These are phyloP conservation scores for Pleoardoris graminearum DNA, from an alignment of 2,329 filamentous ascomycete species.

Conservation along the genomic window DNA sequence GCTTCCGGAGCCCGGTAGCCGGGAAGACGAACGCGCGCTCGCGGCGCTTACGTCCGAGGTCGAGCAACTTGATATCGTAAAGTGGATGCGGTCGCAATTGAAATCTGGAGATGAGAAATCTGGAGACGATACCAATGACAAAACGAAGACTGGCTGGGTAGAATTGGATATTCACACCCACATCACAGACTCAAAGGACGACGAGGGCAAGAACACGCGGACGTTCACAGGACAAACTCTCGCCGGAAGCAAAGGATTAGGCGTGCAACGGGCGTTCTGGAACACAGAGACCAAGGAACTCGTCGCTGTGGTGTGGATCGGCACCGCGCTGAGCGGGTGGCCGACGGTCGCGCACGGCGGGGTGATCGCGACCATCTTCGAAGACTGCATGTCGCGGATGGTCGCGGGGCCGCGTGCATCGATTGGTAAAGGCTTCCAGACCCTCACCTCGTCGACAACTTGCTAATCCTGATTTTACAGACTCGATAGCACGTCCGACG, in stretches of 20 bases:
- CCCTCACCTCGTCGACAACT: neutral
- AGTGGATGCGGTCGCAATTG: slow-evolving; percentile 33
- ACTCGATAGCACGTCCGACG: slow-evolving; percentile 36
- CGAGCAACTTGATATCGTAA: slow-evolving; percentile 39
- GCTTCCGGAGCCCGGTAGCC: slow-evolving; percentile 30
- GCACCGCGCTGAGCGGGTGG: slow-evolving; percentile 68
- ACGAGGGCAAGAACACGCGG: slow-evolving; percentile 20
- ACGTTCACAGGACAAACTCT: slow-evolving; percentile 36
- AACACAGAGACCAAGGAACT: slow-evolving; percentile 61
- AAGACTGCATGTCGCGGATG: slow-evolving; percentile 71
- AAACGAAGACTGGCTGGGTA: slow-evolving; percentile 31
- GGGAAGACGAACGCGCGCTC: slow-evolving; percentile 35
- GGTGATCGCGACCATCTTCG: slow-evolving; percentile 66
- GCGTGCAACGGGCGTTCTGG: slow-evolving; percentile 65
- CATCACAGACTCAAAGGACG: slow-evolving; percentile 13
- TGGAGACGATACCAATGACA: slow-evolving; percentile 18
- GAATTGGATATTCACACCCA: slow-evolving; percentile 32
- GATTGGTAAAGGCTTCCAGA: slow-evolving; percentile 26
- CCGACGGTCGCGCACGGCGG: slow-evolving; percentile 74
- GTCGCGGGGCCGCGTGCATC: slow-evolving; percentile 54
- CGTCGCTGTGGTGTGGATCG: slow-evolving; percentile 69
- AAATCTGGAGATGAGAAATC: slow-evolving; percentile 28
- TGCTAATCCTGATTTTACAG: slow-evolving; percentile 18
- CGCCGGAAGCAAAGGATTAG: slow-evolving; percentile 48
- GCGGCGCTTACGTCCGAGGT: slow-evolving; percentile 29